Evolutionary conservation across 2,329 filamentous ascomycete genomes (phyloP), one percentile per base, ranked within the genome.

Genomic region (Clarireedia monteithiana): DNA sequence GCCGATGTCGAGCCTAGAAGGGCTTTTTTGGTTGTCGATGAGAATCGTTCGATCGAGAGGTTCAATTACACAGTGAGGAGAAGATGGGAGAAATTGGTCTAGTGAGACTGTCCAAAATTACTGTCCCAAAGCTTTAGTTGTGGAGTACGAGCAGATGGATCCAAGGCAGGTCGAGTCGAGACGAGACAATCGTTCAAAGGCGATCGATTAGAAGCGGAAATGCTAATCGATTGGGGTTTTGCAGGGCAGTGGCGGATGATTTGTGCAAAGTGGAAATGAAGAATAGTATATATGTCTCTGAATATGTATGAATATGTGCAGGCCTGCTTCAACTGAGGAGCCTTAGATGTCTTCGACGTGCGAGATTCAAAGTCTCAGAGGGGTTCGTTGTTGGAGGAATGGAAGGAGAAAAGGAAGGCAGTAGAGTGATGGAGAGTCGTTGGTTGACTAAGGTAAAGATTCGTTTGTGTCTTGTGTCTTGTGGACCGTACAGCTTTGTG

Each of bases 41-140:
- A n/a, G 24, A 6, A 7, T 30, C 17, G 15, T 42, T 54, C 52
- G 45, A 49, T 47, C 50, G 17, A 24, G 45, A 49, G 45, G 34
- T 34, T 49, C 34, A 14, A 44, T 50, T 49, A 54, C 52, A 54
- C 52, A 54, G 36, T 46, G 36, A 46, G 46, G 36, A 42, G n/a
- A 49, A 40, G 48, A 44, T 23, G 48, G 44, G 45, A 44, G 36
- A 24, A 34, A 40, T 15, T 15, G 36, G 14, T 34, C 36, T 36
- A 27, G 45, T 54, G 52, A 44, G 52, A 49, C 52, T 49, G 24
- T 54, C 20, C 17, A 24, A 46, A 23, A 46, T 30, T 24, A 49
- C 7, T 45, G 36, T 54, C 36, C 38, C 45, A 49, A 27, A 40
- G 1, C 42, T 42, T 53, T 53, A 6, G 15, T 15, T 42, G 15